A percentile compares a stretch with the other conserved stretches of the same genome.
phyloP scores from a whole-genome alignment of 257 asterid species.

The Mentha longifolia region DNA sequence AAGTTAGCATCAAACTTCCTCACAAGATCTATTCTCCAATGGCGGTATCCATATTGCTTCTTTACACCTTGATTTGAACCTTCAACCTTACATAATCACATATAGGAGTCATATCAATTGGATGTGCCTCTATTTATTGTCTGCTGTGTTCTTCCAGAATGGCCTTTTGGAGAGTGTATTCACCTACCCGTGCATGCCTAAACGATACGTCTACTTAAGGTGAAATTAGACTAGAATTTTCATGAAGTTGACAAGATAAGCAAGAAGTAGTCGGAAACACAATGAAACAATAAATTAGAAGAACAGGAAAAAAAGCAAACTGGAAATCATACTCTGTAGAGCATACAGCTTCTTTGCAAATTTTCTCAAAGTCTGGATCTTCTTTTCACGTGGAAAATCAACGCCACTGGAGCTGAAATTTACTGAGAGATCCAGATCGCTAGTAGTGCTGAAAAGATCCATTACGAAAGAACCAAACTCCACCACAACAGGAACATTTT shows the following conservation, averaged over 20 bases:
- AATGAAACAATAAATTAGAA: not conserved
- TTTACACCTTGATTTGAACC: conserved; percentile 16
- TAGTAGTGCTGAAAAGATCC: conserved; percentile 77
- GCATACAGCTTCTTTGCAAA: conserved; percentile 75
- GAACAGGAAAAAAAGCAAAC: conserved; percentile 15
- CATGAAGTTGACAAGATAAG: not conserved
- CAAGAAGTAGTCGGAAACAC: conserved; percentile 24
- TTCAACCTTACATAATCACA: not conserved
- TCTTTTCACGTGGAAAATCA: conserved; percentile 66
- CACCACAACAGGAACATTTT: conserved; percentile 66
- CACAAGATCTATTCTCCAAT: conserved; percentile 6
- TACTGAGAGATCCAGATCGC: conserved; percentile 89
- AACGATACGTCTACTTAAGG: conserved; percentile 1
- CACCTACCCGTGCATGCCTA: not conserved
- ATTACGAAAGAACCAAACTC: conserved; percentile 91
- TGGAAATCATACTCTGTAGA: conserved; percentile 64
- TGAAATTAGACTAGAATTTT: not conserved
- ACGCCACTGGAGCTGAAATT: conserved; percentile 53
- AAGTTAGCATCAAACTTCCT: conserved; percentile 11
- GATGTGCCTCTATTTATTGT: conserved; percentile 3
- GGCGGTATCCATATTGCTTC: conserved; percentile 8
- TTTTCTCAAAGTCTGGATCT: conserved; percentile 76
- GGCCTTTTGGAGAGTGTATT: conserved; percentile 1
- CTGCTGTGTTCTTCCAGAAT: not conserved
- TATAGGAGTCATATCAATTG: not conserved